Percentiles rank a stretch among this genome's conserved stretches.
These are phyloP conservation scores for Apium graveolens DNA, from an alignment of 129 eudicot genomes.

Conservation along the genomic window DNA sequence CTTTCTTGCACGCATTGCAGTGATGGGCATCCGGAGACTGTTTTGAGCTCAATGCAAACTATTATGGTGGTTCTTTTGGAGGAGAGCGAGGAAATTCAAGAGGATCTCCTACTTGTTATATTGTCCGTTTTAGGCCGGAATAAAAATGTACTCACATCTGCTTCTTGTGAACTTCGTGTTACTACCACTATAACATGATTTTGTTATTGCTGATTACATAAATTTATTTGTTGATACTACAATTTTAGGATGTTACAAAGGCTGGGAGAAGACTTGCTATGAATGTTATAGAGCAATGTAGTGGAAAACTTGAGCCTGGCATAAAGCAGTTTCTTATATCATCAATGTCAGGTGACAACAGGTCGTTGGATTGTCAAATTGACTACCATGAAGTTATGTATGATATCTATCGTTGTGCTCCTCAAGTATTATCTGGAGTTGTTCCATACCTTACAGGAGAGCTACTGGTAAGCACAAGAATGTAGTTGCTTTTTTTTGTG, in stretches of 20 bases:
- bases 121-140: constrained; percentile 72
- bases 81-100: constrained; percentile 86
- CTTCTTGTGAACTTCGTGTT: constrained; percentile 5
- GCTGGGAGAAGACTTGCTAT: constrained; percentile 87
- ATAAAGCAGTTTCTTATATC: constrained; percentile 72
- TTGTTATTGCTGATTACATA: not conserved
- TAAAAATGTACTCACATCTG: constrained; percentile 38
- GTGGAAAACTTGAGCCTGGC: constrained; percentile 73
- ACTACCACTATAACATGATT: constrained; percentile 10
- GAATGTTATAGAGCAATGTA: constrained; percentile 65
- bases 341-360: constrained; percentile 66
- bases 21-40: constrained; percentile 69
- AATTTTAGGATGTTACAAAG: constrained; percentile 40
- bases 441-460: constrained; percentile 77
- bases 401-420: constrained; percentile 79
- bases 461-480: constrained; percentile 57
- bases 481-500: constrained; percentile 7
- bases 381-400: constrained; percentile 75
- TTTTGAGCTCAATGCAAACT: constrained; percentile 68
- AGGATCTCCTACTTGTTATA: constrained; percentile 57
- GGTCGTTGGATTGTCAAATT: constrained; percentile 39
- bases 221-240: constrained; percentile 6
- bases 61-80: constrained; percentile 86
- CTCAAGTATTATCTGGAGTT: constrained; percentile 62
- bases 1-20: constrained; percentile 28